A percentile compares a stretch with the other conserved stretches of the same genome.
These are phyloP conservation scores for Cyclotella kingstonii DNA, from an alignment of 108 stramenopile genomes.

Conservation along the genomic window DNA sequence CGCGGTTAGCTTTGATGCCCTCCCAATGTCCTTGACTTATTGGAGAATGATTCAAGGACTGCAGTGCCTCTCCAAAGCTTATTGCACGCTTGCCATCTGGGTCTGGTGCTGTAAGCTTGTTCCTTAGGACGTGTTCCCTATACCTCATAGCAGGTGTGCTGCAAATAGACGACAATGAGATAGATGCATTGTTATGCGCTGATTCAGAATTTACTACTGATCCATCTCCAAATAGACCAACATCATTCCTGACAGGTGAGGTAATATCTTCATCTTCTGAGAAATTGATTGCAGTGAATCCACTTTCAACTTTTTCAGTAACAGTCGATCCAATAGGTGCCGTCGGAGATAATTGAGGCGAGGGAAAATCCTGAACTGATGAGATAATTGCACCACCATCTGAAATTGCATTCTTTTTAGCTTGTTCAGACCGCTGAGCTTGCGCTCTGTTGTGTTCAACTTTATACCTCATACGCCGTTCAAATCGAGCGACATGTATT, in stretches of 20 bases:
- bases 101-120: slow-evolving; percentile 32
- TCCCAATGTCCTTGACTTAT: slow-evolving; percentile 5
- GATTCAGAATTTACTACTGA: slow-evolving; percentile 11
- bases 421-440: slow-evolving; percentile 44
- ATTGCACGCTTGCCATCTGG: slow-evolving; percentile 25
- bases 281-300: slow-evolving; percentile 39
- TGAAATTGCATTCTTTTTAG: slow-evolving; percentile 17
- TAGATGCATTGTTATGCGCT: slow-evolving; percentile 14
- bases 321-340: slow-evolving; percentile 2
- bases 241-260: neutral
- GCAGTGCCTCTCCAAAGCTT: slow-evolving; percentile 42
- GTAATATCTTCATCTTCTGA: slow-evolving; percentile 36
- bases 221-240: slow-evolving; percentile 36
- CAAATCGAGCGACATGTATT: slow-evolving; percentile 67
- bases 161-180: slow-evolving; percentile 22
- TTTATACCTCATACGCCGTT: slow-evolving; percentile 57
- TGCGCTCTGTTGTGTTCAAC: slow-evolving; percentile 48
- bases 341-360: slow-evolving; percentile 3
- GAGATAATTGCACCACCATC: slow-evolving; percentile 4
- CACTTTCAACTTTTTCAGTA: slow-evolving; percentile 30
- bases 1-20: neutral
- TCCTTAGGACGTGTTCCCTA: slow-evolving; percentile 34
- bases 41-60: slow-evolving; percentile 19
- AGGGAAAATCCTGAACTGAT: neutral
- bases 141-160: slow-evolving; percentile 35